phyloP scores from a whole-genome alignment of 371 early-diverging fungal species.

The Lichtheimia ornata region DNA sequence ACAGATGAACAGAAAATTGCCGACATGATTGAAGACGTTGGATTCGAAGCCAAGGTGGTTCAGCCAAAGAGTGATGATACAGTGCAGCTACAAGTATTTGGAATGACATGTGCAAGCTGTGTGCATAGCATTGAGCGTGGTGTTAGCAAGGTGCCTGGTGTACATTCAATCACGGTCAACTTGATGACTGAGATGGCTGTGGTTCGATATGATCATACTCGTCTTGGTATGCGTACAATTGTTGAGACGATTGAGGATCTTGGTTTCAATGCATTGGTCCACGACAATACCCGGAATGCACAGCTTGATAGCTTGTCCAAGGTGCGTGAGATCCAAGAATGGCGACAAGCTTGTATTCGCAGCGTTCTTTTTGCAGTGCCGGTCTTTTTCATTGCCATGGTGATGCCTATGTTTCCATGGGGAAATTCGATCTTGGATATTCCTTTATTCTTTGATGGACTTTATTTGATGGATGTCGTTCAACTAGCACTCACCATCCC shows the following conservation, averaged over 20 bases:
- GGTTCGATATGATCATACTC: conserved; percentile 64
- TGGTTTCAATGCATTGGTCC: conserved; percentile 85
- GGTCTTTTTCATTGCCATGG: conserved; percentile 84
- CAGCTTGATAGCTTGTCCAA: conserved; percentile 91
- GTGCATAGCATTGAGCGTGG: conserved; percentile 75
- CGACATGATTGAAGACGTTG: conserved; percentile 71
- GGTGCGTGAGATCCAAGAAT: conserved; percentile 84
- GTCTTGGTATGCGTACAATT: conserved; percentile 77
- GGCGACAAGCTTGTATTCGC: conserved; percentile 67
- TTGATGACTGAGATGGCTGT: conserved; percentile 73
- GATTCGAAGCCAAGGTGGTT: conserved; percentile 76
- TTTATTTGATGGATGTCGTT: conserved; percentile 60
- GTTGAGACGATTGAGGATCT: conserved; percentile 78
- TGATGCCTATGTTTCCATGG: conserved; percentile 70
- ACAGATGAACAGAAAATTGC: conserved; percentile 47
- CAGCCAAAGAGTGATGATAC: conserved; percentile 29
- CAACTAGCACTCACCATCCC: conserved; percentile 77
- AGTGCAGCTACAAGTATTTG: conserved; percentile 78
- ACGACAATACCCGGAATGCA: conserved; percentile 55
- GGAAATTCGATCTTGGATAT: conserved; percentile 29
- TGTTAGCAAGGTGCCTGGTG: conserved; percentile 60
- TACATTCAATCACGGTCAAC: conserved; percentile 71
- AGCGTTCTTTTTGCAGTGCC: conserved; percentile 79
- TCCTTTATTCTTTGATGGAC: conserved; percentile 54
- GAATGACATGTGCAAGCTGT: conserved; percentile 90